phyloP scores from a whole-genome alignment of 2,329 filamentous ascomycete genomes.

The Verticillium alfalfae region DNA sequence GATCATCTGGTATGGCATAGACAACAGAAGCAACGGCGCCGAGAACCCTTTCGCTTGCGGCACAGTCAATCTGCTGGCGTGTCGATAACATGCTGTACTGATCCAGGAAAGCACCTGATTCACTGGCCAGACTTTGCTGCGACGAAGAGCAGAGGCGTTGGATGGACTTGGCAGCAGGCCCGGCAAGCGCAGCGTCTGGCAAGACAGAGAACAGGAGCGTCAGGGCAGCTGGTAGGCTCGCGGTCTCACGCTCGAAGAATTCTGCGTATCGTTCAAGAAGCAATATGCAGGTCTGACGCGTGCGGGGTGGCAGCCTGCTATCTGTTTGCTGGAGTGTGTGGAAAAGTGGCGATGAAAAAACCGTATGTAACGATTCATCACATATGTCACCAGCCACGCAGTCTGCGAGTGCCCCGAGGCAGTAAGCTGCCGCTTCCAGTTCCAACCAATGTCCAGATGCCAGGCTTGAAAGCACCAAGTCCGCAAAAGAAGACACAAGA shows the following conservation, averaged over 20 bases:
- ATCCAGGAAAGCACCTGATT: conserved; percentile 63
- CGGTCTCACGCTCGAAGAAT: conserved; percentile 68
- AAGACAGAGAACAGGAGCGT: conserved; percentile 71
- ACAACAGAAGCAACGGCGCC: conserved; percentile 71
- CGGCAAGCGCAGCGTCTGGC: conserved; percentile 54
- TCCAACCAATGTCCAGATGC: conserved; percentile 47
- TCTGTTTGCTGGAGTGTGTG: conserved; percentile 44
- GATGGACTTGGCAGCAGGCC: conserved; percentile 71
- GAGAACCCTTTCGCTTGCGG: conserved; percentile 68
- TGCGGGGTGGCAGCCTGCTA: conserved; percentile 51
- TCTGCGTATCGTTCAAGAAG: conserved; percentile 68
- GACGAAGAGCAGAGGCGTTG: conserved; percentile 71
- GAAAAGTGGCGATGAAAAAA: conserved; percentile 59
- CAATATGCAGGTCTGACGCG: conserved; percentile 63
- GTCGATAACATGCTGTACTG: conserved; percentile 64
- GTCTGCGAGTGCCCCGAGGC: conserved; percentile 62
- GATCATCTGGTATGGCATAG: conserved; percentile 53
- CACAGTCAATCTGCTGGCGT: conserved; percentile 55
- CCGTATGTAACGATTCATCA: conserved; percentile 51
- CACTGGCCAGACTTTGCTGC: conserved; percentile 59
- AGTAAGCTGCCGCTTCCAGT: conserved; percentile 57
- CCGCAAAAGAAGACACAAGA: conserved; percentile 52
- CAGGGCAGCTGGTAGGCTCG: conserved; percentile 63
- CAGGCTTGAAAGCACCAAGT: conserved; percentile 46
- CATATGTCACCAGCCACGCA: conserved; percentile 53